Evolutionary conservation across 495 filamentous ascomycete species (phyloP).

Genomic region (Penicillium arizonense): DNA sequence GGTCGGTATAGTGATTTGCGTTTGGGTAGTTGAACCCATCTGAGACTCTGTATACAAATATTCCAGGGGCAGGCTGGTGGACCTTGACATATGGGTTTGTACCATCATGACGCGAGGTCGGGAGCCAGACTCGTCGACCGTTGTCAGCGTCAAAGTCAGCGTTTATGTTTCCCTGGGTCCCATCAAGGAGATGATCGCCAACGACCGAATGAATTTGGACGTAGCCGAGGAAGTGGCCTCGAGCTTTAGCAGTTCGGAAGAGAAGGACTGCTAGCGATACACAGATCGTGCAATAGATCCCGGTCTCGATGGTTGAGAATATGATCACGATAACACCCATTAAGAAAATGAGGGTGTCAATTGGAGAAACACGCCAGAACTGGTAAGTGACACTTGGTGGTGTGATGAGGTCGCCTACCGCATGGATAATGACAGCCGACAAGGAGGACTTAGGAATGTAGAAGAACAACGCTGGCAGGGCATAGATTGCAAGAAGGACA

Average conservation of each 20-base stretch:
- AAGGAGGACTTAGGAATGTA: conserved; percentile 84
- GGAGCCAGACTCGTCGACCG: conserved; percentile 61
- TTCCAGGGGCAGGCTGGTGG: conserved; percentile 75
- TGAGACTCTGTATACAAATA: conserved; percentile 93
- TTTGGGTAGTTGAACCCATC: conserved; percentile 96
- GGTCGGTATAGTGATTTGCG: conserved; percentile 80
- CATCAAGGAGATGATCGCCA: conserved; percentile 66
- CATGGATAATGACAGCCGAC: conserved; percentile 94
- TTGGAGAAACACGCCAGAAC: conserved; percentile 89
- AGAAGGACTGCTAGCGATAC: conserved; percentile 71
- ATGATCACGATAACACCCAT: conserved; percentile 87
- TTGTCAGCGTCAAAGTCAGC: conserved; percentile 21
- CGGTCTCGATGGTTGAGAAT: conserved; percentile 82
- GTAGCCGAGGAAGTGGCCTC: conserved; percentile 79
- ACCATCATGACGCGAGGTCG: conserved; percentile 77
- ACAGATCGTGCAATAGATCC: conserved; percentile 79
- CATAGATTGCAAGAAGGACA: conserved; percentile 92
- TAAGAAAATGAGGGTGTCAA: conserved; percentile 90
- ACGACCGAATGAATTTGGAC: conserved; percentile 81
- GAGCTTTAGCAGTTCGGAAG: conserved; percentile 76
- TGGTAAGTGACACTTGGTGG: conserved; percentile 87
- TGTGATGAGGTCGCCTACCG: conserved; percentile 89
- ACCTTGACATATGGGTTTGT: conserved; percentile 80
- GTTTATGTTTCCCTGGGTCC: conserved; percentile 32
- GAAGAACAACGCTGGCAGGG: conserved; percentile 86